A percentile compares a stretch with the other conserved stretches of the same genome.
phyloP scores from a whole-genome alignment of 1,284 basidiomycete species.

The Flammula alnicola region DNA sequence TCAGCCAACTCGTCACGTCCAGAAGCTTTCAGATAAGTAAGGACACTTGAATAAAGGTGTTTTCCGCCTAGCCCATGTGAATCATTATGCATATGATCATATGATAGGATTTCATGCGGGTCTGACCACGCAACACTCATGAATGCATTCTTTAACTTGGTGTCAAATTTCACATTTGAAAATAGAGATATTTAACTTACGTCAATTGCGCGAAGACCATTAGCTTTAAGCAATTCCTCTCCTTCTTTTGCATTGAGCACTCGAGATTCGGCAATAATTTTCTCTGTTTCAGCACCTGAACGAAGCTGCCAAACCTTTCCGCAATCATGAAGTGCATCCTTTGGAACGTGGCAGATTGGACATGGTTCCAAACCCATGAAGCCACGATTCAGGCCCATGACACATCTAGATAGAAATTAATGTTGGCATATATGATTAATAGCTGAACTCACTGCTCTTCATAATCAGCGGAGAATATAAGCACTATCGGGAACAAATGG shows the following conservation, averaged over 20 bases:
- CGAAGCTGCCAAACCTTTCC: constrained; percentile 13
- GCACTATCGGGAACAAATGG: constrained; percentile 30
- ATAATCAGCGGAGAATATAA: constrained; percentile 37
- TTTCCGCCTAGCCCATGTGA: constrained; percentile 35
- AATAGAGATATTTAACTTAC: constrained; percentile 26
- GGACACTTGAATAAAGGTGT: no score
- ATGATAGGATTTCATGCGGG: constrained; percentile 34
- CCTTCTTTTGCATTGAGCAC: not conserved
- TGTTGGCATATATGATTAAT: not conserved
- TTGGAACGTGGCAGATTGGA: constrained; percentile 37
- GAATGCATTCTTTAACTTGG: constrained; percentile 39
- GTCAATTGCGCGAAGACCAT: constrained; percentile 34
- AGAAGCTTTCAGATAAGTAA: no score
- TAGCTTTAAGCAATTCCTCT: constrained; percentile 18
- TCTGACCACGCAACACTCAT: constrained; percentile 33
- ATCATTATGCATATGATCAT: constrained; percentile 41
- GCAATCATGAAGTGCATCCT: constrained; percentile 24
- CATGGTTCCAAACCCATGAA: constrained; percentile 32
- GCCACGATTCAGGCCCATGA: constrained; percentile 39
- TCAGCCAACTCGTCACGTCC: no score
- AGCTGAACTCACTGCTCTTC: constrained; percentile 30
- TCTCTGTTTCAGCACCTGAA: constrained; percentile 14
- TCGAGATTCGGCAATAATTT: constrained; percentile 7
- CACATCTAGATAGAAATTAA: constrained; percentile 19
- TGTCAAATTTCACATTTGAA: not conserved